Evolutionary conservation across 1,284 basidiomycete genomes (phyloP).

Genomic region (Malassezia furfur): DNA sequence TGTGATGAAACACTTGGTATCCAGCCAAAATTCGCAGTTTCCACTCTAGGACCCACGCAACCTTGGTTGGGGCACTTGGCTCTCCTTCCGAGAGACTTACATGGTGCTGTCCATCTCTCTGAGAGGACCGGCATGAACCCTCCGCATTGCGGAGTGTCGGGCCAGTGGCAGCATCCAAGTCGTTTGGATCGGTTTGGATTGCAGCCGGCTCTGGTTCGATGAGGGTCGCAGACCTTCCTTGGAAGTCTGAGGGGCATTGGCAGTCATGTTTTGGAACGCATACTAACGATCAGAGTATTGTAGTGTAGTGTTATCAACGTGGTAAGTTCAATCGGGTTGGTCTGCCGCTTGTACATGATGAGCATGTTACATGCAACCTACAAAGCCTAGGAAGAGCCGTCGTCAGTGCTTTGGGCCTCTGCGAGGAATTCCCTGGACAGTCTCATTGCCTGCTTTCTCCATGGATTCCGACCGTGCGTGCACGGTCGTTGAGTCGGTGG

Average conservation of each 20-base stretch:
- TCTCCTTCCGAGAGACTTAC: constrained; percentile 44
- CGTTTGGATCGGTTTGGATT: constrained; percentile 44
- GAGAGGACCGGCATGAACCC: constrained; percentile 46
- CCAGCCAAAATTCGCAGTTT: constrained; percentile 50
- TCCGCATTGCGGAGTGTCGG: constrained; percentile 31
- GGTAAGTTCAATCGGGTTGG: not conserved
- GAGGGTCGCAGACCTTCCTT: constrained; percentile 49
- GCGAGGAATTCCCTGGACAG: constrained; percentile 3
- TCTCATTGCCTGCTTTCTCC: constrained; percentile 13
- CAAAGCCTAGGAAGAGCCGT: constrained; percentile 48
- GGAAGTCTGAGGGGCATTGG: constrained; percentile 45
- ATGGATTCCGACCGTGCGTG: constrained; percentile 10
- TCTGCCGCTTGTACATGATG: constrained; percentile 24
- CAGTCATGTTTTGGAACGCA: not conserved
- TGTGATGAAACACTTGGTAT: constrained; percentile 48
- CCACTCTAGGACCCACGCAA: constrained; percentile 47
- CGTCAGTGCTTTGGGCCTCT: constrained; percentile 28
- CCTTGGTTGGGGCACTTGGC: constrained; percentile 40
- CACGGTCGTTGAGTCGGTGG: constrained; percentile 13
- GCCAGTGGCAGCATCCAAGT: constrained; percentile 37
- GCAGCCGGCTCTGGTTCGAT: constrained; percentile 47
- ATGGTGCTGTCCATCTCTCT: constrained; percentile 34
- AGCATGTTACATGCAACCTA: constrained; percentile 40
- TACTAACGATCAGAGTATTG: not conserved
- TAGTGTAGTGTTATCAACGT: not conserved